Percentiles rank a stretch among this genome's conserved stretches.
Conservation (phyloP, 2,329 filamentous ascomycete genomes). For the Neonectria sp. region DNA sequence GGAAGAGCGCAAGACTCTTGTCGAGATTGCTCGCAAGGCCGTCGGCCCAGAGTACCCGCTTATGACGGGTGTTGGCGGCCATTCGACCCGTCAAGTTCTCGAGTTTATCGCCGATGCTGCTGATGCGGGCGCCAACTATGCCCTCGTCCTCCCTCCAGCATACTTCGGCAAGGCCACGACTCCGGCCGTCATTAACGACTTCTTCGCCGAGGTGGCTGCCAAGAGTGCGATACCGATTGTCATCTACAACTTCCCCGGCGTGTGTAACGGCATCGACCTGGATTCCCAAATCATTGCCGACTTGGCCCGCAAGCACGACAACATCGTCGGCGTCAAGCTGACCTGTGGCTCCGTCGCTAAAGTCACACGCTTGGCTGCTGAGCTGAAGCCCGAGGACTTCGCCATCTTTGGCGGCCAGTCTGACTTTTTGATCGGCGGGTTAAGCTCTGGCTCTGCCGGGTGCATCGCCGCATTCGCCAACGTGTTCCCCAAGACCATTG, state of each 20-base stretch:
- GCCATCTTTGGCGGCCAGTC: constrained; percentile 80
- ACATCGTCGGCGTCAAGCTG: constrained; percentile 79
- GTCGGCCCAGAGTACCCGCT: constrained; percentile 91
- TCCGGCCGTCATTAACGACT: constrained; percentile 69
- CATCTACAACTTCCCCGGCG: constrained; percentile 78
- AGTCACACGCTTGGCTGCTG: constrained; percentile 71
- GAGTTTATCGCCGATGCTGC: constrained; percentile 73
- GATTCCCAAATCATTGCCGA: constrained; percentile 71
- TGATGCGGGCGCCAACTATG: constrained; percentile 73
- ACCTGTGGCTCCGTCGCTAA: constrained; percentile 83
- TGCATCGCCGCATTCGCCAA: constrained; percentile 76
- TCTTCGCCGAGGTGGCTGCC: constrained; percentile 71
- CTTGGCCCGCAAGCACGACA: constrained; percentile 53
- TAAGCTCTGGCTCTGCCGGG: constrained; percentile 71
- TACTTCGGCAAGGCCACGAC: constrained; percentile 77
- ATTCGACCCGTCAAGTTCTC: constrained; percentile 75
- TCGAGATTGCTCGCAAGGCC: constrained; percentile 76
- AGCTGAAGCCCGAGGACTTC: constrained; percentile 69
- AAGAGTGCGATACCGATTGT: constrained; percentile 71
- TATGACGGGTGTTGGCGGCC: constrained; percentile 78
- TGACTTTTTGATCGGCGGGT: constrained; percentile 78
- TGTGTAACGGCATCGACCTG: constrained; percentile 79
- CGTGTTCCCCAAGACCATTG: constrained; percentile 71
- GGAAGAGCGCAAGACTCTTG: constrained; percentile 69
- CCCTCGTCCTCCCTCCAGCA: constrained; percentile 72